Base-by-base conservation (phyloP, 2,329 filamentous ascomycete species). In the Diaporthe sp. region DNA sequence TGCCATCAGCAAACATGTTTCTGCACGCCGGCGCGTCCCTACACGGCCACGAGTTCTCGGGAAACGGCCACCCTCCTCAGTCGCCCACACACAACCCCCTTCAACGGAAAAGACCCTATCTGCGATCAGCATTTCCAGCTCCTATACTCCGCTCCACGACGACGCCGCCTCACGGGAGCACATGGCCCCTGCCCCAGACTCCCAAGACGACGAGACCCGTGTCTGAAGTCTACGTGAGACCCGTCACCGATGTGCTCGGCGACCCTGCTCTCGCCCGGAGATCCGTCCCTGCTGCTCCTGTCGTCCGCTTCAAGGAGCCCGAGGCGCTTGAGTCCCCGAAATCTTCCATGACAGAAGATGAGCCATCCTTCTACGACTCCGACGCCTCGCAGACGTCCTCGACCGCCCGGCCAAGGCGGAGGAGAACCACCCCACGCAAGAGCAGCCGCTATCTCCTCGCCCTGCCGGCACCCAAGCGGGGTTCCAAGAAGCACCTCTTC, bases 401-500 rank as follows among this genome's bases (percentile, higher is more conserved):
- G 19, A 59, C 69, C 32, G 37, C 55, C 30, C 53, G 59, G 47
- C 74, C 55, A 59, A 79, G 82, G 69, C 82, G 81, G 42, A 84
- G 82, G 72, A 84, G 84, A 73, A 88, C 87, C 79, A 78, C 82
- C 0, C 82, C 84, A 6, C 86, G 90, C 74, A 88, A 87, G 69
- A 92, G 89, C 79, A 94, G 92, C 3, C 88, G 86, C 9, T 95
- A 90, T 81, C 86, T 90, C 70, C 86, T 95, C 53, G 93, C 92
- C 56, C 92, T 93, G 76, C 93, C 94, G 0, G 86, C 92, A 74
- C 86, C 93, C 76, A 85, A 88, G 78, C 80, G 90, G 75, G 84
- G 88, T 77, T 85, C 87, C 79, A 88, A 92, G 79, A 93, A 93
- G 79, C 87, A 93, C 32, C 88, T 92, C 76, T 85, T 94, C 47